These are phyloP conservation scores for Calvatia gigantea DNA, from an alignment of 768 basidiomycete genomes.

Conservation along the genomic window DNA sequence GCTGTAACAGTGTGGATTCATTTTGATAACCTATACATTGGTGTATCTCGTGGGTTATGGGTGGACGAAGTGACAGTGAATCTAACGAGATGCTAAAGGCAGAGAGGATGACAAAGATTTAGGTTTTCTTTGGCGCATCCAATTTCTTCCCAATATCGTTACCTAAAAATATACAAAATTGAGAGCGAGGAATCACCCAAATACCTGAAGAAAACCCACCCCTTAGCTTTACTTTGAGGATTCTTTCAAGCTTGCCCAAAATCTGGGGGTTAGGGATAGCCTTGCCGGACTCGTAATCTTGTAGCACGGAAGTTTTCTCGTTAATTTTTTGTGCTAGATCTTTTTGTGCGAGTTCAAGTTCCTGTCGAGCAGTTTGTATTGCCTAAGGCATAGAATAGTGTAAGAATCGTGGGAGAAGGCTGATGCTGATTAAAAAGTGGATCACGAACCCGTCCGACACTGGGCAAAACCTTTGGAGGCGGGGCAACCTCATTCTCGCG, in stretches of 20 bases:
- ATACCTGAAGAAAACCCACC: conserved; percentile 44
- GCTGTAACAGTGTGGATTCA: background rate
- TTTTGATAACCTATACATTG: conserved; percentile 2
- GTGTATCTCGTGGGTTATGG: background rate
- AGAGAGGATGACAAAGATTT: conserved; percentile 7
- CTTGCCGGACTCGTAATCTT: conserved; percentile 87
- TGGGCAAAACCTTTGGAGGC: conserved; percentile 71
- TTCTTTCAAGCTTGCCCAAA: conserved; percentile 84
- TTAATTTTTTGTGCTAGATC: conserved; percentile 92
- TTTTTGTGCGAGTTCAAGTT: conserved; percentile 82
- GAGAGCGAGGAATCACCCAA: conserved; percentile 6
- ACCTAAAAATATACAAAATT: conserved; percentile 40
- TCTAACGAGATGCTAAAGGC: background rate
- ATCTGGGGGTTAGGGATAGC: conserved; percentile 87
- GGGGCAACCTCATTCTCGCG: conserved; percentile 95
- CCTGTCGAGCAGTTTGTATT: conserved; percentile 77
- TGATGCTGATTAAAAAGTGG: conserved; percentile 5
- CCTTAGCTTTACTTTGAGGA: conserved; percentile 83
- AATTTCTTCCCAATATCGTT: conserved; percentile 84
- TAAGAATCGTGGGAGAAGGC: conserved; percentile 12
- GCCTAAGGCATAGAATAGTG: conserved; percentile 41
- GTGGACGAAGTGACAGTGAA: background rate
- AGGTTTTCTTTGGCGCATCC: conserved; percentile 67
- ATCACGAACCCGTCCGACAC: conserved; percentile 65
- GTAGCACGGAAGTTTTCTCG: conserved; percentile 84